A percentile compares a stretch with the other conserved stretches of the same genome.
Conservation (phyloP, 495 filamentous ascomycete species). For the Daldinia vernicosa region DNA sequence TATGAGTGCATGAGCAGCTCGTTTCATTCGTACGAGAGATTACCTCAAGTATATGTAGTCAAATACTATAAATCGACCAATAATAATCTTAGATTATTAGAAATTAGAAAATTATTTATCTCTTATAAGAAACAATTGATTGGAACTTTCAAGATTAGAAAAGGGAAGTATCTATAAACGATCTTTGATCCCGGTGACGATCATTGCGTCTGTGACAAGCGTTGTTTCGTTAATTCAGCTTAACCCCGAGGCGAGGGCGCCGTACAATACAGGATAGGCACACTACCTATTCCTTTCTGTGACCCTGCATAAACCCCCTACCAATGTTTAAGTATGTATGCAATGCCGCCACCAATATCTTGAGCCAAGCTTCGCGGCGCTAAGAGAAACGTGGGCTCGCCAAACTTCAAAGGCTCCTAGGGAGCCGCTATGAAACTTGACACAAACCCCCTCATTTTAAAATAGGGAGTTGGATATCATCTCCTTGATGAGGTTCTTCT, state of each 20-base stretch:
- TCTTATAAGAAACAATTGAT: background rate
- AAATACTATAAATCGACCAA: too few species aligned
- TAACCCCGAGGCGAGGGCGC: background rate
- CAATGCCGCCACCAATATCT: slow-evolving; percentile 10
- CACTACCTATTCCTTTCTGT: background rate
- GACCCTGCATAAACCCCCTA: slow-evolving; percentile 1
- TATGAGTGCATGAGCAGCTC: too few species aligned
- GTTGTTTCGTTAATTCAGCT: slow-evolving; percentile 25
- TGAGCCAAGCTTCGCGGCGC: background rate
- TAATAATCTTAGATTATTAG: background rate
- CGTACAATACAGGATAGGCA: background rate
- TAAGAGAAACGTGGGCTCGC: slow-evolving; percentile 24
- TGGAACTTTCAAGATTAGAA: background rate
- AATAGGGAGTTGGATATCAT: slow-evolving; percentile 11
- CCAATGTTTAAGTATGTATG: slow-evolving; percentile 4
- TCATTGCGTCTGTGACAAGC: slow-evolving; percentile 19
- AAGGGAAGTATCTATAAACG: slow-evolving; percentile 13
- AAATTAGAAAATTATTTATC: background rate
- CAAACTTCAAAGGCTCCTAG: slow-evolving; percentile 19
- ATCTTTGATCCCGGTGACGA: slow-evolving; percentile 29
- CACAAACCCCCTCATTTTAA: slow-evolving; percentile 39
- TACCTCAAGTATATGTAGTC: too few species aligned
- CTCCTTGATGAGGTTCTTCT: slow-evolving; percentile 10
- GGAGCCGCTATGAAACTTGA: slow-evolving; percentile 39
- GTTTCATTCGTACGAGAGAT: too few species aligned